Conservation (phyloP, 805 yeast genomes). For the Wickerhamomyces canadensis region DNA sequence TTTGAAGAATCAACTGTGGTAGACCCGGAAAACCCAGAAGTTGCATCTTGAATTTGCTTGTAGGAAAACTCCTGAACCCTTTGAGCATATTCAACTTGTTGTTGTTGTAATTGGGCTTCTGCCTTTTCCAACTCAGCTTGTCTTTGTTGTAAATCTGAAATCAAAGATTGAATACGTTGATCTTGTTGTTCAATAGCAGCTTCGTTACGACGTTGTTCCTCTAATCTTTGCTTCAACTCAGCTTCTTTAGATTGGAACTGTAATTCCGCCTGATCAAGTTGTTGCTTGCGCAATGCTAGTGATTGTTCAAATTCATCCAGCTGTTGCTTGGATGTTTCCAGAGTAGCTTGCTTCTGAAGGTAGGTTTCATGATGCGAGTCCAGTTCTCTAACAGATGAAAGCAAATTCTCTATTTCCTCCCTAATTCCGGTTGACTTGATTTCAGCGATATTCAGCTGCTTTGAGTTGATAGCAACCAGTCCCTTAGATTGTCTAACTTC, state of each 20-base stretch:
- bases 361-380: constrained; percentile 34
- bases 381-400: constrained; percentile 28
- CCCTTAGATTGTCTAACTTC: constrained; percentile 61
- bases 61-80: constrained; percentile 34
- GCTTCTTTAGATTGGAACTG: constrained; percentile 16
- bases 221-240: constrained; percentile 28
- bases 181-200: constrained; percentile 32
- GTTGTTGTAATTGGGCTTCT: constrained; percentile 33
- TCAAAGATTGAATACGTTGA: constrained; percentile 28
- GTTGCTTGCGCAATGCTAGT: constrained; percentile 25
- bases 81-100: constrained; percentile 32
- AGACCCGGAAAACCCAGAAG: constrained; percentile 10
- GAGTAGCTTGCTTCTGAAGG: constrained; percentile 29
- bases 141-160: constrained; percentile 30
- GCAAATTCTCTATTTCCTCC: constrained; percentile 32
- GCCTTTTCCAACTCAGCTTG: constrained; percentile 33
- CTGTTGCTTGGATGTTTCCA: constrained; percentile 24
- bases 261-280: constrained; percentile 12
- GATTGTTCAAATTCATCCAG: constrained; percentile 34
- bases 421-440: constrained; percentile 40
- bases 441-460: constrained; percentile 65
- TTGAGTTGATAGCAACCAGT: constrained; percentile 56
- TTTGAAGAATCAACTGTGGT: constrained; percentile 11
- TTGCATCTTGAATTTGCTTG: constrained; percentile 32
- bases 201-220: constrained; percentile 32